Evolutionary conservation across 2,329 filamentous ascomycete species (phyloP).

Genomic region (Zymoseptoria tritici): DNA sequence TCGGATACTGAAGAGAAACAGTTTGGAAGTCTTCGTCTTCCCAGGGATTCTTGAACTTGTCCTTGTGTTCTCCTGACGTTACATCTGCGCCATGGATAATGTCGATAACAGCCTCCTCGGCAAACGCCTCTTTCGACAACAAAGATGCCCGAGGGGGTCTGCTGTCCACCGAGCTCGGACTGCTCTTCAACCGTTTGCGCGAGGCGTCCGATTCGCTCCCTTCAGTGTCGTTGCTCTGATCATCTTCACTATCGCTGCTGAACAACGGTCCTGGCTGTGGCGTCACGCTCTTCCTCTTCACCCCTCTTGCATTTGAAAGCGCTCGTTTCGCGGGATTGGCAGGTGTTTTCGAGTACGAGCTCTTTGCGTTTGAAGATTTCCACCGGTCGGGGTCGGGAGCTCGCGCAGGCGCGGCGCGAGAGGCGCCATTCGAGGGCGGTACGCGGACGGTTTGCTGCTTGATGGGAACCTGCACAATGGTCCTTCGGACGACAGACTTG

Average conservation of each 20-base stretch:
- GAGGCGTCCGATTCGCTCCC: conserved; percentile 29
- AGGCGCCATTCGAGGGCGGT: background rate
- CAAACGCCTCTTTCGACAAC: conserved; percentile 18
- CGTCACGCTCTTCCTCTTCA: conserved; percentile 31
- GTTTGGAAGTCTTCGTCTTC: conserved; percentile 34
- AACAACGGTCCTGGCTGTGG: conserved; percentile 24
- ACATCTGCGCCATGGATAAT: conserved; percentile 38
- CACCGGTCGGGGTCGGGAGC: conserved; percentile 20
- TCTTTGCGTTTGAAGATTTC: conserved; percentile 16
- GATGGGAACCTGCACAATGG: conserved; percentile 20
- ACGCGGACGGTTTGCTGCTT: conserved; percentile 8
- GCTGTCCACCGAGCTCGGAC: conserved; percentile 27
- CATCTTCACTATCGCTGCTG: conserved; percentile 30
- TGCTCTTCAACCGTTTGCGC: conserved; percentile 32
- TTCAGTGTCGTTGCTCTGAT: conserved; percentile 23
- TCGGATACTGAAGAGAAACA: conserved; percentile 73
- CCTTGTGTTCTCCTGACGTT: conserved; percentile 32
- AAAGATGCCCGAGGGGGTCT: conserved; percentile 18
- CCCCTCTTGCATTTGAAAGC: conserved; percentile 18
- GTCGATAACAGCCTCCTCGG: conserved; percentile 19
- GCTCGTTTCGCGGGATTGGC: conserved; percentile 16
- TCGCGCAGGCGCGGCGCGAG: conserved; percentile 5
- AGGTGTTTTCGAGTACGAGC: conserved; percentile 9
- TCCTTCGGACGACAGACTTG: conserved; percentile 21
- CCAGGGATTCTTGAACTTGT: conserved; percentile 44